Evolutionary conservation across 306 rosid genomes (phyloP).

Genomic region (Prosopis cineraria): DNA sequence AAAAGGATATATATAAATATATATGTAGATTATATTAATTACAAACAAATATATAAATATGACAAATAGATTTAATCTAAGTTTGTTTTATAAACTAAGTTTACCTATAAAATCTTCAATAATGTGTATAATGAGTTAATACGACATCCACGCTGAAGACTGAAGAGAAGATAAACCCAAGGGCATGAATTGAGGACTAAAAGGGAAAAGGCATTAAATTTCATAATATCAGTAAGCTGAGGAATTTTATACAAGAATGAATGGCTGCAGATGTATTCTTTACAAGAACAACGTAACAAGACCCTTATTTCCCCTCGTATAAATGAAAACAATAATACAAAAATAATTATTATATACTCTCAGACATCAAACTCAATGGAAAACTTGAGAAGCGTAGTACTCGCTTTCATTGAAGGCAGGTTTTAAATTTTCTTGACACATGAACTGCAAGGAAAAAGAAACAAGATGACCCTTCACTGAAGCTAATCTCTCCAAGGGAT

Average conservation of each 20-base stretch:
- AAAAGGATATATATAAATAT: too few species aligned
- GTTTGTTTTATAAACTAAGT: neutral
- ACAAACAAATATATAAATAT: neutral
- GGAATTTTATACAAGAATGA: constrained; percentile 37
- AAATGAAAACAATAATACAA: too few species aligned
- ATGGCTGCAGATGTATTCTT: constrained; percentile 38
- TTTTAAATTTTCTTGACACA: constrained; percentile 89
- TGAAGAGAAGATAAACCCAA: neutral
- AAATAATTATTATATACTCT: too few species aligned
- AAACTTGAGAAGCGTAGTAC: constrained; percentile 91
- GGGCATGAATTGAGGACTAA: neutral
- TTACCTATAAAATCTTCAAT: neutral
- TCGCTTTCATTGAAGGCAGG: constrained; percentile 94
- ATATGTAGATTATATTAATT: neutral
- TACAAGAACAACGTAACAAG: constrained; percentile 19
- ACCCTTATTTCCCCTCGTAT: too few species aligned
- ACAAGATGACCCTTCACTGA: constrained; percentile 86
- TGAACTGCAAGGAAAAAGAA: constrained; percentile 87
- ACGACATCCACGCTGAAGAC: neutral
- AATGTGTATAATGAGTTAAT: neutral
- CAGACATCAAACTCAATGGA: constrained; percentile 53
- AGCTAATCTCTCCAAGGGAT: constrained; percentile 72
- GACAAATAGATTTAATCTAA: neutral
- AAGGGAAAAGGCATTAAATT: neutral
- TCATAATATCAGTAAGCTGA: constrained; percentile 18